Evolutionary conservation across 2,329 filamentous ascomycete species (phyloP).

Genomic region (Microsporum ferrugineum): DNA sequence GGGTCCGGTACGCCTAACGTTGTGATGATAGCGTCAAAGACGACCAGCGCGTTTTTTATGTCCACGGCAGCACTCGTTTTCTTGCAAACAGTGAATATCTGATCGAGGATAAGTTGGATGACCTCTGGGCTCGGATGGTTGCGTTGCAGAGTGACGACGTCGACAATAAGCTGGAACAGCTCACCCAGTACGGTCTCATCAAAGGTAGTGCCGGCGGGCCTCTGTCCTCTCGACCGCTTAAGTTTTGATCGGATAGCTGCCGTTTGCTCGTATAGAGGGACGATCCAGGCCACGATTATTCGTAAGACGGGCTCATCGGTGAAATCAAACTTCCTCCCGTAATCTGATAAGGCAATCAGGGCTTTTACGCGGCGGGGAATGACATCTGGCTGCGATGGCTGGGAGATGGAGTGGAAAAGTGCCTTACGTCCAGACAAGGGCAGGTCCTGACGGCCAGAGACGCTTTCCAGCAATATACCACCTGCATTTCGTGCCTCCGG

Average conservation of each 20-base stretch:
- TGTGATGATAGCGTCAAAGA: constrained; percentile 34
- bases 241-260: constrained; percentile 28
- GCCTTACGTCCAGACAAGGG: constrained; percentile 24
- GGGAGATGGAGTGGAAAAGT: constrained; percentile 28
- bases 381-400: constrained; percentile 26
- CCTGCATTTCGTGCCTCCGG: constrained; percentile 28
- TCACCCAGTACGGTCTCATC: constrained; percentile 30
- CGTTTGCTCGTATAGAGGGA: constrained; percentile 30
- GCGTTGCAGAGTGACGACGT: constrained; percentile 34
- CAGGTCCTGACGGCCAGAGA: constrained; percentile 31
- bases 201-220: constrained; percentile 22
- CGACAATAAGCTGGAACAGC: constrained; percentile 33
- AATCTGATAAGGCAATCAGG: constrained; percentile 32
- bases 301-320: constrained; percentile 29
- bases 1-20: constrained; percentile 30
- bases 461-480: constrained; percentile 26
- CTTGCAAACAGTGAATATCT: constrained; percentile 31
- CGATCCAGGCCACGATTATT: constrained; percentile 30
- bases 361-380: constrained; percentile 30
- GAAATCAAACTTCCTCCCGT: constrained; percentile 34
- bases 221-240: constrained; percentile 26
- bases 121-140: constrained; percentile 27
- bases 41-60: constrained; percentile 32
- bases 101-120: constrained; percentile 26
- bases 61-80: constrained; percentile 32